Evolutionary conservation across 768 basidiomycete genomes (phyloP), one percentile per base, ranked within the genome.

Genomic region (Amylocystis lapponica): DNA sequence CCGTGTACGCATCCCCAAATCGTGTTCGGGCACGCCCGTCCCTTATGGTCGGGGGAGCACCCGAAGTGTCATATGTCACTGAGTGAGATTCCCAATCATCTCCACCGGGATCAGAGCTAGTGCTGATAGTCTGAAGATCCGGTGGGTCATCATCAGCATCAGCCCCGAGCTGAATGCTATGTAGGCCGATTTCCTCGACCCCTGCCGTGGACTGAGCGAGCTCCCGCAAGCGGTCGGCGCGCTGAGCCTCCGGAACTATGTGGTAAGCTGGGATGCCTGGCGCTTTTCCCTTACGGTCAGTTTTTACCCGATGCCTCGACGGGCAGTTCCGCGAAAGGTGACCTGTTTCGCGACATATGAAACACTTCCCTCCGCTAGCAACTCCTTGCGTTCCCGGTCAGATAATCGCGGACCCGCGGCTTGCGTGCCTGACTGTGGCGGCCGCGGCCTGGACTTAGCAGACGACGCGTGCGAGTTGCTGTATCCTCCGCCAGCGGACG

Each of bases 241-340:
- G 8, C 13, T 13, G 21, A 10, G 17, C 13, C 9, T 36, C 17
- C 9, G n/a, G n/a, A n/a, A n/a, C 26, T n/a, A 50, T 22, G 22
- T 39, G 22, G 25, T 43, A 47, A 1, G 50, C 16, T 4, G 30
- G 17, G 1, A 48, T 1, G 7, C 50, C 50, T 0, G 50, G 50
- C 3, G 50, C 39, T 12, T 42, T 36, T 10, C 44, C 43, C 7
- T 14, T 9, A 7, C 29, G 27, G 3, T 43, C 27, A 4, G 50
- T 45, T 11, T 17, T 37, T 1, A 52, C 50, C 3, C 8, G 17
- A 3, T 20, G 8, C 2, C 8, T 48, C 17, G 16, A 11, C 1
- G 52, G 52, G 27, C 52, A 53, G 40, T 42, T 27, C 1, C 49
- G 35, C 5, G 19, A 4, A n/a, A 45, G 27, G 26, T 53, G 52